A percentile compares a stretch with the other conserved stretches of the same genome.
phyloP scores from a whole-genome alignment of 305 asterid genomes.

The Lippia alba region DNA sequence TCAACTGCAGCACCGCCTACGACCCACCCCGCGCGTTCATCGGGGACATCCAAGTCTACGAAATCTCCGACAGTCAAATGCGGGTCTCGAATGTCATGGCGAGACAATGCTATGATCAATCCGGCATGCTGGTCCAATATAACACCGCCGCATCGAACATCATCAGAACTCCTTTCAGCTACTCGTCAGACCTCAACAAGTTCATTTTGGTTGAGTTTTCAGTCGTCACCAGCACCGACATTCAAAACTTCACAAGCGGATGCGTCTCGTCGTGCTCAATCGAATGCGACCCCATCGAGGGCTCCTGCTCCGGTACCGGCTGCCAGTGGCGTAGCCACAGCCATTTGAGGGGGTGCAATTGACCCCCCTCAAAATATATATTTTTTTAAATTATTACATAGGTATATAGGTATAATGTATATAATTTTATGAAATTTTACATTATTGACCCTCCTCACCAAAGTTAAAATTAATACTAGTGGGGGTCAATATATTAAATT shows the following conservation, averaged over 20 bases:
- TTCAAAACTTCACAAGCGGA: neutral
- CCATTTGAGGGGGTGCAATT: too few relatives aligned
- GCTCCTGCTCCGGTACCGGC: neutral
- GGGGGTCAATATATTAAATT: too few relatives aligned
- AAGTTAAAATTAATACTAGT: too few relatives aligned
- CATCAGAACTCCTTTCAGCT: conserved; percentile 11
- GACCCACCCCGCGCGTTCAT: conserved; percentile 31
- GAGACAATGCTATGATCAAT: conserved; percentile 20
- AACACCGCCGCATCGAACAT: neutral
- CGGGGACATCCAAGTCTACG: conserved; percentile 1
- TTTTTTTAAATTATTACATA: too few relatives aligned
- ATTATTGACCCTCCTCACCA: too few relatives aligned
- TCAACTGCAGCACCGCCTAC: conserved; percentile 36
- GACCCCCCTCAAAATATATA: too few relatives aligned
- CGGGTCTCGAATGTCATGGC: conserved; percentile 32
- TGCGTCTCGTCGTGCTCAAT: neutral
- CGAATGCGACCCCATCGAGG: neutral
- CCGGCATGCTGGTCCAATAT: neutral
- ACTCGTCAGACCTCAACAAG: conserved; percentile 30
- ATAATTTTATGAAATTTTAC: too few relatives aligned
- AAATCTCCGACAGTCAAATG: conserved; percentile 27
- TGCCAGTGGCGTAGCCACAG: too few relatives aligned
- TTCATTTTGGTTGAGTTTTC: conserved; percentile 29
- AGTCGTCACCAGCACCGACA: too few relatives aligned
- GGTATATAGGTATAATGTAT: too few relatives aligned